phyloP scores from a whole-genome alignment of 768 basidiomycete species.

The Podaxis sp. region DNA sequence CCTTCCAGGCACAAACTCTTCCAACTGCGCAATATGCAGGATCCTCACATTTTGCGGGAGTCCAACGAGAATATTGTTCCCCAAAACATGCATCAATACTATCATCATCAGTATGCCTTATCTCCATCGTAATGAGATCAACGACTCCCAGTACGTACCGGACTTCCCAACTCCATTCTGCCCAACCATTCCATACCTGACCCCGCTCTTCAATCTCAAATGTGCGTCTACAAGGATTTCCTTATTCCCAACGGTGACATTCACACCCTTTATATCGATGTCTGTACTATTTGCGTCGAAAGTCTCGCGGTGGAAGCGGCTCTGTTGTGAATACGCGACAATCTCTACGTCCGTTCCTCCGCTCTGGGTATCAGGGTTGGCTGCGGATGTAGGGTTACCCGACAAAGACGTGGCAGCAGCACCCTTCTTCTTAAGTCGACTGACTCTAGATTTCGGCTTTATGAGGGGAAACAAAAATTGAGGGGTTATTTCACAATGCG shows the following conservation, averaged over 20 bases:
- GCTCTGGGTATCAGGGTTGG: not conserved
- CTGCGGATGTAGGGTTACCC: not conserved
- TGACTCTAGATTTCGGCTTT: not conserved
- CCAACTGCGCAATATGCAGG: conserved; percentile 30
- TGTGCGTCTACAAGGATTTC: conserved; percentile 54
- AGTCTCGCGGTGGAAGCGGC: conserved; percentile 48
- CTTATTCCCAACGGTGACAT: conserved; percentile 45
- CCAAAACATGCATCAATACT: conserved; percentile 30
- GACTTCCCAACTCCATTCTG: conserved; percentile 58
- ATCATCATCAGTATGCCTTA: not conserved
- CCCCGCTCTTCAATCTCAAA: conserved; percentile 48
- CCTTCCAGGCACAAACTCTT: conserved; percentile 25
- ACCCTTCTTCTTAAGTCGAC: not conserved
- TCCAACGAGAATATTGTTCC: conserved; percentile 29
- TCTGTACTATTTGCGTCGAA: conserved; percentile 36
- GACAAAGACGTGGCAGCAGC: not conserved
- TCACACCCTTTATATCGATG: conserved; percentile 55
- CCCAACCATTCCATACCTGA: conserved; percentile 53
- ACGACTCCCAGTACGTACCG: conserved; percentile 25
- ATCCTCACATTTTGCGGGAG: conserved; percentile 32
- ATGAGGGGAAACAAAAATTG: not conserved
- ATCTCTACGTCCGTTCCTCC: conserved; percentile 25
- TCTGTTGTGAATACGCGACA: conserved; percentile 43
- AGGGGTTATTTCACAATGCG: not conserved
- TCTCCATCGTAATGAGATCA: not conserved